Evolutionary conservation across 2,329 filamentous ascomycete species (phyloP), one percentile per base, ranked within the genome.

Genomic region (Hypoxylon rubiginosum): DNA sequence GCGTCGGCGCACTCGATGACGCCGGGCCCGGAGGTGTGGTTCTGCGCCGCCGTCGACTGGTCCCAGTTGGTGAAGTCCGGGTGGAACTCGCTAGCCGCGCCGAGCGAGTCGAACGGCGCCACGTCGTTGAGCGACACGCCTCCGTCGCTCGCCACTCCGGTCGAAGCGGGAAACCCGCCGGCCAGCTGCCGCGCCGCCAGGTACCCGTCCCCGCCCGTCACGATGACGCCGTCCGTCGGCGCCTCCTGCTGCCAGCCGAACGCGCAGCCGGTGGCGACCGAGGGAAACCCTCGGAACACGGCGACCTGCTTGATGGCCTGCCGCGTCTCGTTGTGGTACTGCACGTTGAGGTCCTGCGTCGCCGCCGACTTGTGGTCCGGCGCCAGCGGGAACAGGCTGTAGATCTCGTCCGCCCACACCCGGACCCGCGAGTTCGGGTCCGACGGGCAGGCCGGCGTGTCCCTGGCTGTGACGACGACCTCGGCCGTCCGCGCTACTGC

Each of bases 211-310:
- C 64, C 64, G 19, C 54, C 59, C 8, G 55, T 56, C 4, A 67
- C 64, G 6, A 67, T 10, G 11, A 62, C n/a, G 19, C 64, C 64
- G 24, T 34, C 32, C 2, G n/a, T 43, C 3, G 59, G 59, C n/a
- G 62, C 59, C 30, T 67, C 64, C 26, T 67, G 64, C 51, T 56
- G 46, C 64, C 64, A 67, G 3, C 64, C 64, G 50, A 67, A 63
- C 10, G 50, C 52, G 48, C 64, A 67, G 13, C 50, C 55, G 13
- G 36, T 45, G 1, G 64, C 64, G 5, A 24, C 43, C 39, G 39
- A 4, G 1, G 64, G 64, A 8, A 67, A 36, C 17, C 21, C 2
- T 30, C 55, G 15, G 59, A 67, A 67, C 1, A 54, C 55, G 15
- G 45, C 58, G 1, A 54, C 55, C 26, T 63, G 59, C 46, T 53